Percentiles rank a stretch among this genome's conserved stretches.
phyloP scores from a whole-genome alignment of 2,329 filamentous ascomycete species.

The Thermomyces lanuginosus region DNA sequence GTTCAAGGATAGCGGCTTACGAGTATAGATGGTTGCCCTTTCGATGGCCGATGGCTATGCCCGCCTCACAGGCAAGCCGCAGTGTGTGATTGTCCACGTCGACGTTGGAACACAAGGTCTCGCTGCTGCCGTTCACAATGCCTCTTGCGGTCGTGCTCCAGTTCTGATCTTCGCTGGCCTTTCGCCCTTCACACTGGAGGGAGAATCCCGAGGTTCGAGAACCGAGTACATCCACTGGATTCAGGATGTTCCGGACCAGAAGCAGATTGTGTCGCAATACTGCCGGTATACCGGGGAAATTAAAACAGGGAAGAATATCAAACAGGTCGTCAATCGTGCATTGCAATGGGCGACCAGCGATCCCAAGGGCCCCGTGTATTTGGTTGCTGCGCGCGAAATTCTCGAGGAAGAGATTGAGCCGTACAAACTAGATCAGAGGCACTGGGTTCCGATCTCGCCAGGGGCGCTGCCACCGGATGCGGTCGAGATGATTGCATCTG shows the following conservation, averaged over 20 bases:
- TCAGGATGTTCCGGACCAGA: slow-evolving; percentile 69
- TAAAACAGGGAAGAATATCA: slow-evolving; percentile 69
- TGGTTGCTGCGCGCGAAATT: slow-evolving; percentile 61
- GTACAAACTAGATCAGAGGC: slow-evolving; percentile 49
- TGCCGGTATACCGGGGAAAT: slow-evolving; percentile 72
- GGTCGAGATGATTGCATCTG: slow-evolving; percentile 27
- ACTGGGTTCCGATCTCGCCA: slow-evolving; percentile 56
- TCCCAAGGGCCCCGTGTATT: slow-evolving; percentile 64
- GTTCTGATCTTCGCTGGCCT: slow-evolving; percentile 65
- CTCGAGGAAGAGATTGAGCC: slow-evolving; percentile 73
- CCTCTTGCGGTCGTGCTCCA: slow-evolving; percentile 55
- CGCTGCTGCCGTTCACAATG: slow-evolving; percentile 63
- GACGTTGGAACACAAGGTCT: slow-evolving; percentile 70
- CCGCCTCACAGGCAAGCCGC: slow-evolving; percentile 52
- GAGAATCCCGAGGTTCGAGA: slow-evolving; percentile 58
- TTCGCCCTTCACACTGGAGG: slow-evolving; percentile 60
- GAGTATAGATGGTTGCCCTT: slow-evolving; percentile 57
- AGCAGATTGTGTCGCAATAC: slow-evolving; percentile 66
- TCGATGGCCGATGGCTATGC: slow-evolving; percentile 75
- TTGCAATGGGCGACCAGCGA: slow-evolving; percentile 65
- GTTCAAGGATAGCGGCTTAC: slow-evolving; percentile 2
- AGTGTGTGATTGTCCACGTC: slow-evolving; percentile 65
- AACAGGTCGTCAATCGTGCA: slow-evolving; percentile 76
- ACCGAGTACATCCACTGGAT: slow-evolving; percentile 82
- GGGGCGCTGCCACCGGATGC: slow-evolving; percentile 40